Conservation (phyloP, 2,329 filamentous ascomycete species). For the Fusarium newnesense region DNA sequence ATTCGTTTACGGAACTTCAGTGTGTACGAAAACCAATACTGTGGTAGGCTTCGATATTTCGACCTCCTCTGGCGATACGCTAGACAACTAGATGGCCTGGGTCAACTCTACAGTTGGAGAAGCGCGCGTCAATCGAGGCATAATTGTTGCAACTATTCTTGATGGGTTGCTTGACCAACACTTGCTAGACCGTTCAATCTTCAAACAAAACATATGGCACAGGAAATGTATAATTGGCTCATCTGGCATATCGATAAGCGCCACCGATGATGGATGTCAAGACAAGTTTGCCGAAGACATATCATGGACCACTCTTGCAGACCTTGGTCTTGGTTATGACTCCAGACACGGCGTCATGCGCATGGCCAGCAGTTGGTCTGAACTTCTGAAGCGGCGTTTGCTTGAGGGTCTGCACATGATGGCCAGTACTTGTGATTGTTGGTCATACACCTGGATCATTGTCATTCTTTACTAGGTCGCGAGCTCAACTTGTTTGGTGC, state of each 20-base stretch:
- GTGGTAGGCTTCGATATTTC: constrained; percentile 1
- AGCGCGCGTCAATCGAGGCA: constrained; percentile 40
- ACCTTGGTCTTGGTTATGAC: not conserved
- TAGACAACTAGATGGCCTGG: not conserved
- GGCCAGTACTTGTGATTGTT: not conserved
- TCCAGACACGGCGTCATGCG: not conserved
- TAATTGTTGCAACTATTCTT: constrained; percentile 14
- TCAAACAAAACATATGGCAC: not conserved
- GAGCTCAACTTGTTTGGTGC: not conserved
- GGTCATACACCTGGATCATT: not conserved
- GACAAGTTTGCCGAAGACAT: not conserved
- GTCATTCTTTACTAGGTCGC: not conserved
- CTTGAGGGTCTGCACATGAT: not conserved
- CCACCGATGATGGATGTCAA: constrained; percentile 1
- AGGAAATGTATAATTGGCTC: constrained; percentile 7
- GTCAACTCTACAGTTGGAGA: constrained; percentile 9
- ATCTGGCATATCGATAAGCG: not conserved
- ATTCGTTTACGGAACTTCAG: not conserved
- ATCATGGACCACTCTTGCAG: not conserved
- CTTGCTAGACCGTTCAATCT: not conserved
- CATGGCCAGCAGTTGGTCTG: not conserved
- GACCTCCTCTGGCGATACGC: constrained; percentile 16
- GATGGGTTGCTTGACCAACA: constrained; percentile 1
- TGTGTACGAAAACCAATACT: constrained; percentile 6
- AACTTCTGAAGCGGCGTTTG: constrained; percentile 4